These are phyloP conservation scores for Neofusicoccum cordaticola DNA, from an alignment of 2,329 filamentous ascomycete species.

Conservation along the genomic window DNA sequence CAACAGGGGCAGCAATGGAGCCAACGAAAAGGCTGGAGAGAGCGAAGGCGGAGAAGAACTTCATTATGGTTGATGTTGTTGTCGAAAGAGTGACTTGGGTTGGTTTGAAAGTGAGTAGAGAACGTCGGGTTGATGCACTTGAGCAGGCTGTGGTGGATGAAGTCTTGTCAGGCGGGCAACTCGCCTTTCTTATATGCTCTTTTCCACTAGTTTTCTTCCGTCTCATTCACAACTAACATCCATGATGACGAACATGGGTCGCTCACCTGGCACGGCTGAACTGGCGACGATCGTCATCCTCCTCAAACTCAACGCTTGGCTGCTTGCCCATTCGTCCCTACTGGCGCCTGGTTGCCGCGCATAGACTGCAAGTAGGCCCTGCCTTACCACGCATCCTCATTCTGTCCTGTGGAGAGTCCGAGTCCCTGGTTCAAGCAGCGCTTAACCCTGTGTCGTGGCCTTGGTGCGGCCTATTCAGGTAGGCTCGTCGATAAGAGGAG, in stretches of 20 bases:
- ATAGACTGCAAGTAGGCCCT: background rate
- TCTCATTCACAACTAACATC: background rate
- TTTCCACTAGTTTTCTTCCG: background rate
- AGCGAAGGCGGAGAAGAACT: slow-evolving; percentile 16
- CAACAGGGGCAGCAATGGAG: slow-evolving; percentile 8
- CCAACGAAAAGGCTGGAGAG: slow-evolving; percentile 16
- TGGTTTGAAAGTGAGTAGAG: background rate
- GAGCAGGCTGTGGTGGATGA: slow-evolving; percentile 7
- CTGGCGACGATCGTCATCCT: slow-evolving; percentile 9
- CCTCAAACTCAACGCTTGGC: background rate
- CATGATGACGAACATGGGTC: slow-evolving; percentile 8
- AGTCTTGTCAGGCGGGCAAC: background rate
- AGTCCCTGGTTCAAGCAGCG: background rate
- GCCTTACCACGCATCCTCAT: background rate
- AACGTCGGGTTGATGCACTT: slow-evolving; percentile 12
- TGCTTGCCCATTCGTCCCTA: background rate
- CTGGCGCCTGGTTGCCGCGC: background rate
- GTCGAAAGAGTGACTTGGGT: slow-evolving; percentile 6
- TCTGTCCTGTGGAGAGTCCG: background rate
- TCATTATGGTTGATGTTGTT: slow-evolving; percentile 11
- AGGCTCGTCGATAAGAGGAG: slow-evolving; percentile 2
- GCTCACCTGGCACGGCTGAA: background rate
- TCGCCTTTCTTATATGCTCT: slow-evolving; percentile 14
- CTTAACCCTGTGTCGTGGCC: background rate
- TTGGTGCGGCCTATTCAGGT: background rate